phyloP scores from a whole-genome alignment of 495 filamentous ascomycete species.

The Aspergillus cavernicola region DNA sequence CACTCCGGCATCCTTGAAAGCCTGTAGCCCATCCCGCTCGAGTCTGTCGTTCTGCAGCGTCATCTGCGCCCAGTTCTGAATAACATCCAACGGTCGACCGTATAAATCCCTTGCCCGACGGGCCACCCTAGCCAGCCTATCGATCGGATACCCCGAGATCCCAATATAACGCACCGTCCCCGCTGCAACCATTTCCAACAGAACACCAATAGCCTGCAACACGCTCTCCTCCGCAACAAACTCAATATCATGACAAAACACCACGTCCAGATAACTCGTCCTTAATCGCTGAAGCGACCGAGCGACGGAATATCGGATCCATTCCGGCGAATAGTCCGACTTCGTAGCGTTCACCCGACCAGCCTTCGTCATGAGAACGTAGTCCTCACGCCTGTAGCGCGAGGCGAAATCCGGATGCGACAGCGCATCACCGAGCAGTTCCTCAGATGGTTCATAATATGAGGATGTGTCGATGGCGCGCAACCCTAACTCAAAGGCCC shows the following conservation, averaged over 20 bases:
- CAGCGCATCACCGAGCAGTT: constrained; percentile 4
- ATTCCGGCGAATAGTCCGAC: constrained; percentile 5
- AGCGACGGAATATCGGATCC: constrained; percentile 4
- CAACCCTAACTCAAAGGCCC: background rate
- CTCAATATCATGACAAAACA: constrained; percentile 12
- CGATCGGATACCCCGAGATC: constrained; percentile 10
- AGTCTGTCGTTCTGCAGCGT: constrained; percentile 12
- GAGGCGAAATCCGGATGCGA: background rate
- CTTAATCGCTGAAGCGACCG: constrained; percentile 5
- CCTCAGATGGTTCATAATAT: constrained; percentile 10
- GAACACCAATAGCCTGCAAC: constrained; percentile 2
- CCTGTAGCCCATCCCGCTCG: constrained; percentile 4
- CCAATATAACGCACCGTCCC: constrained; percentile 9
- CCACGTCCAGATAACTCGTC: constrained; percentile 10
- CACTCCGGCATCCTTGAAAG: constrained; percentile 4
- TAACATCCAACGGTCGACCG: constrained; percentile 6
- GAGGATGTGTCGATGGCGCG: constrained; percentile 11
- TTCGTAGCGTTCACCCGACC: constrained; percentile 7
- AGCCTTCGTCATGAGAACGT: constrained; percentile 9
- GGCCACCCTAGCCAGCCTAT: background rate
- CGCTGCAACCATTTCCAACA: constrained; percentile 3
- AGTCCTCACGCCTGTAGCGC: constrained; percentile 1
- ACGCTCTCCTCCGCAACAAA: constrained; percentile 5
- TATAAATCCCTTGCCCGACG: background rate
- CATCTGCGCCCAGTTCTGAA: constrained; percentile 13